phyloP scores from a whole-genome alignment of 164 flowering plant genomes.

The Vitis riparia region DNA sequence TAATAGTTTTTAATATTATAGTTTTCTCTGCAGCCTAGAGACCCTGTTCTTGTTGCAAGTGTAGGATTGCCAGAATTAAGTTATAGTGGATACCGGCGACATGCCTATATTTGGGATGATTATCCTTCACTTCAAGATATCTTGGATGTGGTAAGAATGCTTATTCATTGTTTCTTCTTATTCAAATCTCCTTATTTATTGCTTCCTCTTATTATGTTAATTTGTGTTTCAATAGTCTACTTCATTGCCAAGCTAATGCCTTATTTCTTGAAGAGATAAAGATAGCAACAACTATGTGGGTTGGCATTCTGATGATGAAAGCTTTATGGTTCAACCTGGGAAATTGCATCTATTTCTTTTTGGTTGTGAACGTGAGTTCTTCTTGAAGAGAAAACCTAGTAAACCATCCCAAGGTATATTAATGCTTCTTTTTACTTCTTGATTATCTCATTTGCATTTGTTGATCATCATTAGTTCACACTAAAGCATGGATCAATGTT shows the following conservation, averaged over 20 bases:
- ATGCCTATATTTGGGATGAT: conserved; percentile 81
- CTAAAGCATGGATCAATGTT: conserved; percentile 72
- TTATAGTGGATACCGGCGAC: conserved; percentile 87
- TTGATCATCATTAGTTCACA: conserved; percentile 50
- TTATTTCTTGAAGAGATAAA: conserved; percentile 44
- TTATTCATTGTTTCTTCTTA: background rate
- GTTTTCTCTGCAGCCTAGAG: conserved; percentile 65
- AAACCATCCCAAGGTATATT: conserved; percentile 41
- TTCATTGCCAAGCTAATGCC: background rate
- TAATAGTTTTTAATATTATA: background rate
- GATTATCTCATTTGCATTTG: background rate
- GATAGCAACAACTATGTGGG: conserved; percentile 81
- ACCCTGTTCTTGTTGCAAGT: conserved; percentile 73
- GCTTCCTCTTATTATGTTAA: background rate
- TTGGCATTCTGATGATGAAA: conserved; percentile 99
- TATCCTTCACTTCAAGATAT: conserved; percentile 70
- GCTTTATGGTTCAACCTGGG: conserved; percentile 79
- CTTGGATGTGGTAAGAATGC: conserved; percentile 51
- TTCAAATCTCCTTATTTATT: background rate
- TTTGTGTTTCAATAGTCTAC: background rate
- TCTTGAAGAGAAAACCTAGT: conserved; percentile 61
- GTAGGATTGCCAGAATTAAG: conserved; percentile 60
- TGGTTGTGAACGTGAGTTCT: conserved; percentile 88
- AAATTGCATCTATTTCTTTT: conserved; percentile 87
- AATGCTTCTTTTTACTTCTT: background rate